Percentiles rank a stretch among this genome's conserved stretches.
Conservation (phyloP, 768 basidiomycete genomes). For the Xerocomellus chrysenteron region DNA sequence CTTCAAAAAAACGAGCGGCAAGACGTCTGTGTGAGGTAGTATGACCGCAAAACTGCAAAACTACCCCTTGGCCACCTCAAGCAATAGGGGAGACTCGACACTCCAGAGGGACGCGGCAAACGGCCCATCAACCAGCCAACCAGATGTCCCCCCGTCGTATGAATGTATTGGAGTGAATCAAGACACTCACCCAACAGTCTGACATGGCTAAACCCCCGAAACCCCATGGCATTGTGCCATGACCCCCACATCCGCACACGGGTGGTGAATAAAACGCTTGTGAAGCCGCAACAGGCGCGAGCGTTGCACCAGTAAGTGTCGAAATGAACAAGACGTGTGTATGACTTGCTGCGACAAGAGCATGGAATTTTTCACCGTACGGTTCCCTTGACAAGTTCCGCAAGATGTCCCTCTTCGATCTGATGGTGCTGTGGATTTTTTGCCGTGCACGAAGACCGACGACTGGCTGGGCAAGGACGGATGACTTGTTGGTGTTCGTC, state of each 20-base stretch:
- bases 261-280: conserved; percentile 15
- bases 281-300: conserved; percentile 14
- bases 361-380: conserved; percentile 29
- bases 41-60: conserved; percentile 20
- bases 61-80: neutral
- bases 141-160: conserved; percentile 24
- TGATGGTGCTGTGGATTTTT: conserved; percentile 7
- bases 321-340: conserved; percentile 17
- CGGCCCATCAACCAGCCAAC: conserved; percentile 2
- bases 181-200: conserved; percentile 30
- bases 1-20: conserved; percentile 17
- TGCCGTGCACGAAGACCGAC: neutral
- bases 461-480: neutral
- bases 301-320: conserved; percentile 24
- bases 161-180: conserved; percentile 29
- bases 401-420: conserved; percentile 4
- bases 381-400: conserved; percentile 9
- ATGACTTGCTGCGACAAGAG: conserved; percentile 25
- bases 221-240: conserved; percentile 1
- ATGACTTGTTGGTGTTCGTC: neutral
- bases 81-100: conserved; percentile 3
- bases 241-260: neutral
- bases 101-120: conserved; percentile 1
- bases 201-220: conserved; percentile 7
- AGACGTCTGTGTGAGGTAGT: conserved; percentile 30